Percentiles rank a stretch among this genome's conserved stretches.
Evolutionary conservation across 2,329 filamentous ascomycete genomes (phyloP).

Genomic region (Rutstroemia sp.): DNA sequence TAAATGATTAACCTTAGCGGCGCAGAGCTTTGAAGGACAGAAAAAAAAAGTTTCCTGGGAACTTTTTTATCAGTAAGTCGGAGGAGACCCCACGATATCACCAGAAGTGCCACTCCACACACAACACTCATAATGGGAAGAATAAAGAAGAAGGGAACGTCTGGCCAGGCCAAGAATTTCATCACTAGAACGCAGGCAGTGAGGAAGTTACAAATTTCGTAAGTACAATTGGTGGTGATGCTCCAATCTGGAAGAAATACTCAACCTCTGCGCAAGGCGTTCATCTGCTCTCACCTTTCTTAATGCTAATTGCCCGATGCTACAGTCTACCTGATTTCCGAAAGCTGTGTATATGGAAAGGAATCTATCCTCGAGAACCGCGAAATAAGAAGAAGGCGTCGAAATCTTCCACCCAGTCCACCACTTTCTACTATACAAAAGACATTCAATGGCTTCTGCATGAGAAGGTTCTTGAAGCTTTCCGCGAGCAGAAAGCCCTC

Average conservation of each 20-base stretch:
- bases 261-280: not conserved
- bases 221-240: not conserved
- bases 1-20: not conserved
- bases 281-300: not conserved
- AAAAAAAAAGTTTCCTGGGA: constrained; percentile 9
- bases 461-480: constrained; percentile 88
- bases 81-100: constrained; percentile 4
- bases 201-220: constrained; percentile 80
- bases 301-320: not conserved
- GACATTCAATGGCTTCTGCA: constrained; percentile 98
- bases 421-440: constrained; percentile 87
- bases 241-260: not conserved
- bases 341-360: constrained; percentile 98
- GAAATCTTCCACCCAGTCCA: constrained; percentile 81
- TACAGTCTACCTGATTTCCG: constrained; percentile 88
- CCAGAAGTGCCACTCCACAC: not conserved
- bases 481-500: constrained; percentile 92
- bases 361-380: constrained; percentile 96
- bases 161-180: constrained; percentile 96
- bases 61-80: constrained; percentile 9
- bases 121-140: constrained; percentile 50
- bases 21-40: constrained; percentile 1
- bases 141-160: constrained; percentile 81
- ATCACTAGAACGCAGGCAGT: constrained; percentile 95
- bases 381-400: constrained; percentile 95